Base-by-base conservation (phyloP, 768 basidiomycete genomes). In the Auriculariales sp. region DNA sequence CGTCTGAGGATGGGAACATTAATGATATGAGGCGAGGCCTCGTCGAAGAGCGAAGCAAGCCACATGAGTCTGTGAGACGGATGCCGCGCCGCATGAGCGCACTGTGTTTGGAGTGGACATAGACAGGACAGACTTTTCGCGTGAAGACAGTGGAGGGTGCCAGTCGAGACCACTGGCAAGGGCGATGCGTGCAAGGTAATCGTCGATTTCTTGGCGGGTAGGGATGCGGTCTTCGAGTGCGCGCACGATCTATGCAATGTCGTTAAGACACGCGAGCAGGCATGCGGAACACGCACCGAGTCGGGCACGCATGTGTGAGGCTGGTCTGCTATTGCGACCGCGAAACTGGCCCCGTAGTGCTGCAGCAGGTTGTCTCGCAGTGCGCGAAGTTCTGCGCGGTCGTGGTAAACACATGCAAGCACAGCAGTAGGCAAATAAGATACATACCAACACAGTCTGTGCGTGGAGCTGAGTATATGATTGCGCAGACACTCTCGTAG, bases 11-110 rank as follows among this genome's bases (percentile, higher is more conserved):
- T 67, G 30, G 65, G 55, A 47, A 87, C 57, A 60, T 87, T 78
- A 14, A 87, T 70, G 14, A 68, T 62, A 2, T 72, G 68, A 3
- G 70, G 65, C 10, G 68, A 61, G 45, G 70, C 64, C 27, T 36
- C 27, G 59, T 81, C 75, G 52, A 87, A 59, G 27, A 81, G 68
- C 57, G 80, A 79, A 14, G 80, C 81, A 27, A 87, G 64, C 3
- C 17, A 52, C 19, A 52, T 52, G 33, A 52, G 42, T 47, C 15
- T 30, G 27, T 29, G 27, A 3, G 32, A 33, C n/a, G 3, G 28
- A 39, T 27, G 32, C 24, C 22, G 49, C 33, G 15, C n/a, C 12
- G 14, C 12, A 47, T 11, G 25, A 17, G 32, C 27, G 28, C 11
- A 17, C 22, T 2, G 34, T n/a, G n/a, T 39, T 12, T 30, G 50